Conservation (phyloP, 2,329 filamentous ascomycete species). For the Talaromyces funiculosus region DNA sequence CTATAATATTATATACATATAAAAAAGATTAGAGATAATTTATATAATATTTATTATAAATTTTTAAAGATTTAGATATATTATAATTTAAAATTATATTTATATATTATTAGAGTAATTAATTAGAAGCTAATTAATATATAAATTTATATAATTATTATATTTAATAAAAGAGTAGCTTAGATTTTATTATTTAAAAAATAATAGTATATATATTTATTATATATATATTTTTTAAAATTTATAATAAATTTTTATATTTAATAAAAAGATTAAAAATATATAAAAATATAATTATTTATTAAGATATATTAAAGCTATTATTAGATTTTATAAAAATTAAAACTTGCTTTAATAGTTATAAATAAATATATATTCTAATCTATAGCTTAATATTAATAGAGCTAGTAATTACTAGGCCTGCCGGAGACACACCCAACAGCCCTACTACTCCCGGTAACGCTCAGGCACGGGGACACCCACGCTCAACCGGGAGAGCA, state of each 20-base stretch:
- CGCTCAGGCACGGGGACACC: too few species aligned
- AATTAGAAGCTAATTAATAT: not conserved
- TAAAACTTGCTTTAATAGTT: too few species aligned
- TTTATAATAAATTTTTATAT: not conserved
- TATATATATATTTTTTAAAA: not conserved
- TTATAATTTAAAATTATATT: not conserved
- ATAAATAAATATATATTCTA: too few species aligned
- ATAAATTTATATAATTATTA: not conserved
- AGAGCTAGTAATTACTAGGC: too few species aligned
- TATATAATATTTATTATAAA: not conserved
- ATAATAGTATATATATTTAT: not conserved
- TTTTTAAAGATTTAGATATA: not conserved
- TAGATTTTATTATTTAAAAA: not conserved
- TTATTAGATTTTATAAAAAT: too few species aligned
- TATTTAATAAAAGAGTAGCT: not conserved
- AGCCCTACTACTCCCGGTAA: too few species aligned
- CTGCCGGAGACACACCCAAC: too few species aligned
- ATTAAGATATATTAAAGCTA: not conserved
- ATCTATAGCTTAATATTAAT: too few species aligned
- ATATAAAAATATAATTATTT: not conserved
- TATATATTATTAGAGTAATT: not conserved
- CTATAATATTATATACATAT: not conserved
- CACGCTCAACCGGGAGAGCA: too few species aligned
- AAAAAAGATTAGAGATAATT: not conserved
- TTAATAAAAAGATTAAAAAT: not conserved